A percentile compares a stretch with the other conserved stretches of the same genome.
Evolutionary conservation across 2,329 filamentous ascomycete genomes (phyloP).

Genomic region (Trichoderma breve): DNA sequence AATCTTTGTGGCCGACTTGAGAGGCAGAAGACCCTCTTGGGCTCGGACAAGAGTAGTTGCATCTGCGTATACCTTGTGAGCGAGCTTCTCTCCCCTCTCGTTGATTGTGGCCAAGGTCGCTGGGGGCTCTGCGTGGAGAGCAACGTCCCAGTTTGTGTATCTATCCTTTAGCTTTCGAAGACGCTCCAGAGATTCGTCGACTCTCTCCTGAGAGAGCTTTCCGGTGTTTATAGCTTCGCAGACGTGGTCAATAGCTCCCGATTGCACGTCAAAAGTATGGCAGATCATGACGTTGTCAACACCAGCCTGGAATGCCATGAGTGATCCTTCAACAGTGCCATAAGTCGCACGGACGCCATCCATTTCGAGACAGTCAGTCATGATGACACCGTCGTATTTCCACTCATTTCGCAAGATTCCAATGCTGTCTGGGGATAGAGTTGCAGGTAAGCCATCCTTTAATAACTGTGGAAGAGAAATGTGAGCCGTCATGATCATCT

Average conservation of each 20-base stretch:
- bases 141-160: slow-evolving; percentile 27
- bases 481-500: slow-evolving; percentile 32
- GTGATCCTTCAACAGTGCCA: slow-evolving; percentile 27
- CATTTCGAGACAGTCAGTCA: slow-evolving; percentile 31
- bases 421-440: slow-evolving; percentile 27
- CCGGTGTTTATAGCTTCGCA: slow-evolving; percentile 24
- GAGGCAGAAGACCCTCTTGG: slow-evolving; percentile 22
- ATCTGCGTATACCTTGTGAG: slow-evolving; percentile 23
- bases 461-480: slow-evolving; percentile 27
- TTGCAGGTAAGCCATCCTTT: slow-evolving; percentile 25
- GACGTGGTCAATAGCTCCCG: slow-evolving; percentile 27
- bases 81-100: slow-evolving; percentile 21
- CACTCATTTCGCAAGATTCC: slow-evolving; percentile 27
- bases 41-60: slow-evolving; percentile 26
- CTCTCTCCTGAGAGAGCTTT: slow-evolving; percentile 21
- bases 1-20: slow-evolving; percentile 22
- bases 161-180: slow-evolving; percentile 24
- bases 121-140: slow-evolving; percentile 17
- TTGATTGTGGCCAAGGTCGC: slow-evolving; percentile 23
- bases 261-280: slow-evolving; percentile 29
- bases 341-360: slow-evolving; percentile 28
- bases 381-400: slow-evolving; percentile 26
- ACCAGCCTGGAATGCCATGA: slow-evolving; percentile 29
- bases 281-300: slow-evolving; percentile 32
- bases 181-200: slow-evolving; percentile 25